phyloP scores from a whole-genome alignment of 2,329 filamentous ascomycete species.

The Kalmusia sp. region DNA sequence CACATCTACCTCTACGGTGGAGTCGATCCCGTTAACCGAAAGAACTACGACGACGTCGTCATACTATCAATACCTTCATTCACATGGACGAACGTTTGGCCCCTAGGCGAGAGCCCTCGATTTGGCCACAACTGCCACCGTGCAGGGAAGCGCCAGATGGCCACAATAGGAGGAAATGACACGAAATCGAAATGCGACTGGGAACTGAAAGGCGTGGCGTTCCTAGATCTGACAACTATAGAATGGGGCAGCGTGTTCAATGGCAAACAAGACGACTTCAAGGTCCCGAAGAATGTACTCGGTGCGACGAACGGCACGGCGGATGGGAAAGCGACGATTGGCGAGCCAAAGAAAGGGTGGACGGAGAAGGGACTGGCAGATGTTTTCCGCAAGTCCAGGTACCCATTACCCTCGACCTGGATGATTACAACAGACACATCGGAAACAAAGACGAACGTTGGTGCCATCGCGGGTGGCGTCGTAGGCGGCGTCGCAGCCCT shows the following conservation, averaged over 20 bases:
- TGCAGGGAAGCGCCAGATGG: slow-evolving; percentile 49
- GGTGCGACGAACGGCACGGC: slow-evolving; percentile 18
- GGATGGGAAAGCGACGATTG: slow-evolving; percentile 21
- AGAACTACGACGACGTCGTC: slow-evolving; percentile 22
- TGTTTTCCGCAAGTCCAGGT: slow-evolving; percentile 19
- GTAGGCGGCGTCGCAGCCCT: slow-evolving; percentile 22
- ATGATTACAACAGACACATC: slow-evolving; percentile 8
- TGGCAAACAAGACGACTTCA: slow-evolving; percentile 8
- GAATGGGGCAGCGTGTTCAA: slow-evolving; percentile 24
- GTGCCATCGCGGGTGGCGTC: slow-evolving; percentile 25
- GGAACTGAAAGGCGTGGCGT: slow-evolving; percentile 26
- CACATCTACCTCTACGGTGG: slow-evolving; percentile 61
- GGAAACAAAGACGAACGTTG: slow-evolving; percentile 12
- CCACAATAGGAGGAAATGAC: slow-evolving; percentile 50
- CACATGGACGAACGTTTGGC: slow-evolving; percentile 51
- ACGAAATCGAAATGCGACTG: slow-evolving; percentile 25
- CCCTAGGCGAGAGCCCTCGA: slow-evolving; percentile 42
- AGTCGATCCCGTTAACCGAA: slow-evolving; percentile 37
- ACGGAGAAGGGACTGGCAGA: slow-evolving; percentile 18
- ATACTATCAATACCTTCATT: slow-evolving; percentile 57
- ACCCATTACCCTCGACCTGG: slow-evolving; percentile 13
- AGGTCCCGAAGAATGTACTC: slow-evolving; percentile 16
- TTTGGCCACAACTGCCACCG: slow-evolving; percentile 53
- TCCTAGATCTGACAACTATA: slow-evolving; percentile 18
- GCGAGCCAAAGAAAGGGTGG: slow-evolving; percentile 26